phyloP scores from a whole-genome alignment of 2,329 filamentous ascomycete species.

The Aspergillus niger region DNA sequence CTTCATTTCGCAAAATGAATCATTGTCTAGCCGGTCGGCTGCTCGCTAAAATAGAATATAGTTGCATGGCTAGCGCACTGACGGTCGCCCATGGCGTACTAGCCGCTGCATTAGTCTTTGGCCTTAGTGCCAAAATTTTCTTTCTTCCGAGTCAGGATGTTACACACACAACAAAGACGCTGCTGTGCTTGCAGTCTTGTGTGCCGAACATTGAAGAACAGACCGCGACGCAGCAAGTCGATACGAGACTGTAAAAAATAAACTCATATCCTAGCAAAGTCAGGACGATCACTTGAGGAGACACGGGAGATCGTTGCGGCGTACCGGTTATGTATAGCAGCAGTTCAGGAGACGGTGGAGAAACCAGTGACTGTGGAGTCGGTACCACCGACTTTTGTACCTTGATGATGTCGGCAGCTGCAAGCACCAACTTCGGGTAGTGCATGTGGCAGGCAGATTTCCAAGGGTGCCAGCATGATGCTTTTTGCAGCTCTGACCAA shows the following conservation, averaged over 20 bases:
- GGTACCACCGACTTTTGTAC: neutral
- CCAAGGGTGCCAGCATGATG: neutral
- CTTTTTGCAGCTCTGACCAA: no score
- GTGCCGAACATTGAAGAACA: neutral
- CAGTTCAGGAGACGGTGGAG: conserved; percentile 2
- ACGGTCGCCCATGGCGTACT: conserved; percentile 4
- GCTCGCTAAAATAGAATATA: neutral
- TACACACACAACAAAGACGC: neutral
- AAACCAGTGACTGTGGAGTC: neutral
- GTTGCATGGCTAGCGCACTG: conserved; percentile 5
- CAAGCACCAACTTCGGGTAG: neutral
- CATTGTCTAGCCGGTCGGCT: neutral
- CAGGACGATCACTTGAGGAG: no score
- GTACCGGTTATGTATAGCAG: neutral
- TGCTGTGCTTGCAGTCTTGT: neutral
- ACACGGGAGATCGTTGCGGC: neutral
- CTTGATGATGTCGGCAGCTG: neutral
- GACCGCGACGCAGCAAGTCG: neutral
- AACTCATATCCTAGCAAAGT: neutral
- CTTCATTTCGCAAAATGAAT: neutral
- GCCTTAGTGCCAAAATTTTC: neutral
- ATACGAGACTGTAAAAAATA: neutral
- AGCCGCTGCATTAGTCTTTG: neutral
- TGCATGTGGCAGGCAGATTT: neutral
- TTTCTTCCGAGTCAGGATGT: neutral